phyloP scores from a whole-genome alignment of 2,329 filamentous ascomycete genomes.

The Neurospora sp. region DNA sequence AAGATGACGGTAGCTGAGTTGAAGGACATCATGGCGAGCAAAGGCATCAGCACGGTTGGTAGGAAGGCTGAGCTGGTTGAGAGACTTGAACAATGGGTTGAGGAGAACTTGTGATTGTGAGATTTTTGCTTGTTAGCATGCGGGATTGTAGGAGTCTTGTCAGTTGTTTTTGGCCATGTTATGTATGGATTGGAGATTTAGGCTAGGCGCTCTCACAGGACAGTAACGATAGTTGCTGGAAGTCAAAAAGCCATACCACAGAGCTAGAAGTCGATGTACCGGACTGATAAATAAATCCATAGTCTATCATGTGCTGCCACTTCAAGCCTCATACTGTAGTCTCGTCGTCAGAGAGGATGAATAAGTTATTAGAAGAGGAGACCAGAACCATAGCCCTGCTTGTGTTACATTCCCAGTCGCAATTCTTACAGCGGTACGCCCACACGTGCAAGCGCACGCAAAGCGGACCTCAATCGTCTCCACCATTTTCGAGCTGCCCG shows the following conservation, averaged over 20 bases:
- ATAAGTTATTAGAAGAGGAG: neutral
- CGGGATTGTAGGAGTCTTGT: neutral
- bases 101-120: conserved; percentile 29
- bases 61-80: conserved; percentile 47
- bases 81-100: conserved; percentile 46
- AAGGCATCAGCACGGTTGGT: conserved; percentile 39
- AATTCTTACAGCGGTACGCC: neutral
- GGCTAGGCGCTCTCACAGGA: neutral
- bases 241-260: neutral
- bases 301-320: neutral
- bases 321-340: neutral
- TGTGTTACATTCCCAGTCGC: neutral
- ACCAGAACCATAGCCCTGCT: neutral
- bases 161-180: neutral
- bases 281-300: neutral
- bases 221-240: neutral
- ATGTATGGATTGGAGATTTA: neutral
- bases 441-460: neutral
- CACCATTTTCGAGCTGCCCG: neutral
- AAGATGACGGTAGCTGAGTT: conserved; percentile 47
- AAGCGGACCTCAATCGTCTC: neutral
- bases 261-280: neutral
- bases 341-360: neutral
- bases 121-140: neutral
- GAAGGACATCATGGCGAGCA: conserved; percentile 36